Percentiles rank a stretch among this genome's conserved stretches.
These are phyloP conservation scores for Paecilomyces formosus DNA, from an alignment of 2,329 filamentous ascomycete species.

Conservation along the genomic window DNA sequence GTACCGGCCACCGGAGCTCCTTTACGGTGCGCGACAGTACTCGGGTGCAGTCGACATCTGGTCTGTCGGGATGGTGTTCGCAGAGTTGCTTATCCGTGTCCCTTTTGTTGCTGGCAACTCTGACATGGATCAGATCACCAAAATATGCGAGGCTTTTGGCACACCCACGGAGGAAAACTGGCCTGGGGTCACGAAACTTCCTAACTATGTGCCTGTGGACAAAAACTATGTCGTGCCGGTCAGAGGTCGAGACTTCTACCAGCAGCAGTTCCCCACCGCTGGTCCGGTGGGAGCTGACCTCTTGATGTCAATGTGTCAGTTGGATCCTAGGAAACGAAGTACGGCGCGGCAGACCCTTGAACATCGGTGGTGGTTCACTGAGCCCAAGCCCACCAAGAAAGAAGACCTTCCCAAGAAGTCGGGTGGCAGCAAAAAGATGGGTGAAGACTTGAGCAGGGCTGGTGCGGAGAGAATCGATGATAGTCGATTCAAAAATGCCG, in stretches of 20 bases:
- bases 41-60: conserved; percentile 87
- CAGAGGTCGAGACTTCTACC: conserved; percentile 64
- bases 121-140: conserved; percentile 76
- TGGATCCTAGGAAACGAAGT: conserved; percentile 81
- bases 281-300: conserved; percentile 80
- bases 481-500: conserved; percentile 61
- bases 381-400: conserved; percentile 75
- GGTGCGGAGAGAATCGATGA: conserved; percentile 62
- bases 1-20: conserved; percentile 90
- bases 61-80: conserved; percentile 88
- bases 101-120: conserved; percentile 78
- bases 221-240: conserved; percentile 48
- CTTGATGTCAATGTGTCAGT: conserved; percentile 71
- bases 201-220: conserved; percentile 68
- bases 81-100: conserved; percentile 74
- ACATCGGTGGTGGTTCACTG: conserved; percentile 78
- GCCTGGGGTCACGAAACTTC: conserved; percentile 79
- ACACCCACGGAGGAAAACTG: conserved; percentile 91
- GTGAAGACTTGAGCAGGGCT: conserved; percentile 70
- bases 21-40: conserved; percentile 86
- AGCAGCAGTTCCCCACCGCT: conserved; percentile 68
- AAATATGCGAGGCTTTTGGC: conserved; percentile 79
- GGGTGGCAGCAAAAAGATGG: conserved; percentile 67
- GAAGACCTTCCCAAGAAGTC: conserved; percentile 73
- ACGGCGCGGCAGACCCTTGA: conserved; percentile 69